A percentile compares a stretch with the other conserved stretches of the same genome.
These are phyloP conservation scores for Pseudocercospora eumusae DNA, from an alignment of 2,329 filamentous ascomycete species.

Conservation along the genomic window DNA sequence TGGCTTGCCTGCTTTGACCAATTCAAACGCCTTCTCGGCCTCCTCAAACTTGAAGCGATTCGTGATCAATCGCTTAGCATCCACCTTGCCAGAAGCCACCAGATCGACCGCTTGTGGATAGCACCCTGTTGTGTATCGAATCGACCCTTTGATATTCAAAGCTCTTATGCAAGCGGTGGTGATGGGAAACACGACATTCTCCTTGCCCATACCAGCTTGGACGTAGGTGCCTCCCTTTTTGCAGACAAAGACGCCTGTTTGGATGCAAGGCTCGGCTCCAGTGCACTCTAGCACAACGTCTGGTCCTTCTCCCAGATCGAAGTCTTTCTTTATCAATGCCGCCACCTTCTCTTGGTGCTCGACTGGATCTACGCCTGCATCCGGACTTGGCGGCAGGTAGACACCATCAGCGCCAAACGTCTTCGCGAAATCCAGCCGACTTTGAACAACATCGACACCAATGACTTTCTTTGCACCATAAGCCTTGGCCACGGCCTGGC, in stretches of 20 bases:
- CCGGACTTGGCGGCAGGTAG: conserved; percentile 43
- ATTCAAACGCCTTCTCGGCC: conserved; percentile 52
- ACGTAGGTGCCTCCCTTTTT: conserved; percentile 52
- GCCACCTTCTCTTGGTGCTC: conserved; percentile 45
- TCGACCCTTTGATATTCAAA: conserved; percentile 53
- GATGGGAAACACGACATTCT: conserved; percentile 56
- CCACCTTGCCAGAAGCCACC: conserved; percentile 52
- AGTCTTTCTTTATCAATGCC: conserved; percentile 43
- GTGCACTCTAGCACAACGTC: conserved; percentile 56
- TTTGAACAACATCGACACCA: conserved; percentile 77
- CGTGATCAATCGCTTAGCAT: conserved; percentile 45
- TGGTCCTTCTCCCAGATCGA: conserved; percentile 47
- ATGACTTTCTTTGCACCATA: conserved; percentile 80
- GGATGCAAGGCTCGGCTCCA: conserved; percentile 52
- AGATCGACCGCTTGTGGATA: conserved; percentile 55
- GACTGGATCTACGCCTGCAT: conserved; percentile 39
- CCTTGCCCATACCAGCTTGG: conserved; percentile 55
- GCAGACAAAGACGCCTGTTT: conserved; percentile 49
- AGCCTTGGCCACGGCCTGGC: conserved; percentile 76
- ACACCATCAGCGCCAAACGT: conserved; percentile 48
- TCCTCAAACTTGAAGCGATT: conserved; percentile 49
- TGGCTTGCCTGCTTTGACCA: conserved; percentile 43
- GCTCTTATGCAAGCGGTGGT: conserved; percentile 52
- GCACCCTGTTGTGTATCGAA: conserved; percentile 54
- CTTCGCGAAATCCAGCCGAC: conserved; percentile 74